Percentiles rank a stretch among this genome's conserved stretches.
These are phyloP conservation scores for Cucumis sativus DNA, from an alignment of 306 rosid genomes.

Conservation along the genomic window DNA sequence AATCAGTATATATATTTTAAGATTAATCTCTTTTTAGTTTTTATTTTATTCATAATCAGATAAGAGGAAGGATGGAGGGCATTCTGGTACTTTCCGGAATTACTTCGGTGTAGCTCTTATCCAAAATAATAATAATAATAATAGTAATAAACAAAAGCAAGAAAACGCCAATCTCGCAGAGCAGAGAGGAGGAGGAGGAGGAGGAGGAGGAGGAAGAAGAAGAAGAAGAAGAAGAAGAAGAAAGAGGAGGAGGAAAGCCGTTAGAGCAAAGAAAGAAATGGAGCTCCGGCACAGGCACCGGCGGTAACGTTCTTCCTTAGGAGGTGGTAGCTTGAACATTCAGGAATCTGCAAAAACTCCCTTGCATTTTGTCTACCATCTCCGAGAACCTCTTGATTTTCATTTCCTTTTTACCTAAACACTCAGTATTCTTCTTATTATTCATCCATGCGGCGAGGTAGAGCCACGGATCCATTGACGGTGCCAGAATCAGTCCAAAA, in stretches of 20 bases:
- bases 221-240: neutral
- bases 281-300: slow-evolving; percentile 14
- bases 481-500: neutral
- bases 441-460: slow-evolving; percentile 53
- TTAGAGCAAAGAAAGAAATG: slow-evolving; percentile 3
- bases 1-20: no score
- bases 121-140: neutral
- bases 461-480: slow-evolving; percentile 23
- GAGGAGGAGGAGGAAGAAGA: neutral
- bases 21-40: no score
- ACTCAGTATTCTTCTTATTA: neutral
- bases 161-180: slow-evolving; percentile 7
- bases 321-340: slow-evolving; percentile 23
- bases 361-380: slow-evolving; percentile 23
- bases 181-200: neutral
- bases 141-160: neutral
- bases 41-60: no score
- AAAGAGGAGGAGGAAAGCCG: neutral
- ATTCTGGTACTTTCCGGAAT: neutral
- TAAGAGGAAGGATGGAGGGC: neutral
- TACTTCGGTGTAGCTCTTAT: neutral
- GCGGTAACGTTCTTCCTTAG: slow-evolving; percentile 13
- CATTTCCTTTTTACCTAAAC: neutral
- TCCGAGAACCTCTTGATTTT: neutral
- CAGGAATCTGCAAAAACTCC: neutral